phyloP scores from a whole-genome alignment of 1,139 yeast species.

The Kodamaea sp. region DNA sequence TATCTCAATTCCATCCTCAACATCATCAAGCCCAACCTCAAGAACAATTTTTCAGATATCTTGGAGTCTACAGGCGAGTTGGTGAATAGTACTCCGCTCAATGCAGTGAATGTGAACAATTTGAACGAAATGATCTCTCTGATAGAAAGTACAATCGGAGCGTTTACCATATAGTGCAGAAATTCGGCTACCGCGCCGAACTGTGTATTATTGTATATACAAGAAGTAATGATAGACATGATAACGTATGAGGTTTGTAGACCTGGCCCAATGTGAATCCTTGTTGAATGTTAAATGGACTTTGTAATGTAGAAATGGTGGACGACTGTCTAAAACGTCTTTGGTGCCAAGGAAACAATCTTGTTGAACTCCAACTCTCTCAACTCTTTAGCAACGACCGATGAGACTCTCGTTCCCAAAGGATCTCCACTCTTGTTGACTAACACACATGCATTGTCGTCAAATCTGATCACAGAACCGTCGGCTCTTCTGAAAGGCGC shows the following conservation, averaged over 20 bases:
- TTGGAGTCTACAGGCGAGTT: slow-evolving; percentile 18
- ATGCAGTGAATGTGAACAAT: slow-evolving; percentile 15
- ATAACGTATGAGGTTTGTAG: background rate
- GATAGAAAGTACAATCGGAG: slow-evolving; percentile 26
- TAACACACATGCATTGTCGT: slow-evolving; percentile 96
- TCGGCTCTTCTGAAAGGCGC: slow-evolving; percentile 84
- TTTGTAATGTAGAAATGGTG: no score
- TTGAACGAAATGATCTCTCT: slow-evolving; percentile 24
- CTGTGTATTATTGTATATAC: slow-evolving; percentile 4
- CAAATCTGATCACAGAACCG: slow-evolving; percentile 84
- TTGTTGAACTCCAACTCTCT: slow-evolving; percentile 83
- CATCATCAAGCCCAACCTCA: slow-evolving; percentile 13
- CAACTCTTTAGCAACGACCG: slow-evolving; percentile 91
- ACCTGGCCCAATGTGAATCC: no score
- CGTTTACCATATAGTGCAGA: slow-evolving; percentile 17
- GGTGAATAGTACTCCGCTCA: slow-evolving; percentile 19
- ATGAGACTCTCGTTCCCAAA: slow-evolving; percentile 88
- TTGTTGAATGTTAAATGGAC: no score
- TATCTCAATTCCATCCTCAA: slow-evolving; percentile 15
- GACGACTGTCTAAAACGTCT: slow-evolving; percentile 73
- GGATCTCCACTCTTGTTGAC: slow-evolving; percentile 93
- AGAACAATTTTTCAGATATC: slow-evolving; percentile 17
- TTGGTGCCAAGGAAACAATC: slow-evolving; percentile 88
- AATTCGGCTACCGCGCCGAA: background rate
- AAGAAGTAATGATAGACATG: slow-evolving; percentile 1